These are phyloP conservation scores for Botrytis fragariae DNA, from an alignment of 2,329 filamentous ascomycete species.

Conservation along the genomic window DNA sequence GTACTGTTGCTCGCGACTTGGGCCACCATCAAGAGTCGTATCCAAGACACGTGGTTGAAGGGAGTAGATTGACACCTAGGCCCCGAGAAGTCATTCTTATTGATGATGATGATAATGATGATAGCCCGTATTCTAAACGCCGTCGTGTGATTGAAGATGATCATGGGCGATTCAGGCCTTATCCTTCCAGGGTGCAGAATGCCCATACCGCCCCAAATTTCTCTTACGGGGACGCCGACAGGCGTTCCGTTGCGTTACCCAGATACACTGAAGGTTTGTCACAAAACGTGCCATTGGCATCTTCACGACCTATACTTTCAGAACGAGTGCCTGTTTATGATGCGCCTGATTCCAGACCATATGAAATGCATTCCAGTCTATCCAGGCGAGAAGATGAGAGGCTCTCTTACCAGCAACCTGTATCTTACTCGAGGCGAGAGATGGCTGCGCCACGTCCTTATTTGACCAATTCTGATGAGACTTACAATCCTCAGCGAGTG, in stretches of 20 bases:
- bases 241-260: conserved; percentile 28
- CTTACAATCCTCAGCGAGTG: conserved; percentile 23
- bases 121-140: conserved; percentile 34
- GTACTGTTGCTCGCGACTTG: conserved; percentile 22
- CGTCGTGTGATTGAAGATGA: conserved; percentile 36
- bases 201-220: conserved; percentile 21
- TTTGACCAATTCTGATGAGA: conserved; percentile 23
- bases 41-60: conserved; percentile 27
- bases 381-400: conserved; percentile 26
- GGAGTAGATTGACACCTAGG: conserved; percentile 28
- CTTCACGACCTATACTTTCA: conserved; percentile 25
- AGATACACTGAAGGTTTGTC: conserved; percentile 35
- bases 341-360: conserved; percentile 26
- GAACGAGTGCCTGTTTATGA: conserved; percentile 34
- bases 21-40: conserved; percentile 26
- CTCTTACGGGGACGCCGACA: conserved; percentile 28
- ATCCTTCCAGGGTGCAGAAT: conserved; percentile 30
- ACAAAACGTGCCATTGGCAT: conserved; percentile 24
- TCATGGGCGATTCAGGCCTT: conserved; percentile 31
- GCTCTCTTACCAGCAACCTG: conserved; percentile 19
- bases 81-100: conserved; percentile 35
- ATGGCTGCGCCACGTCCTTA: conserved; percentile 22
- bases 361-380: conserved; percentile 22
- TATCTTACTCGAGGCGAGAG: conserved; percentile 20
- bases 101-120: conserved; percentile 37